Evolutionary conservation across 768 basidiomycete species (phyloP).

Genomic region (Plicaturopsis crispa): DNA sequence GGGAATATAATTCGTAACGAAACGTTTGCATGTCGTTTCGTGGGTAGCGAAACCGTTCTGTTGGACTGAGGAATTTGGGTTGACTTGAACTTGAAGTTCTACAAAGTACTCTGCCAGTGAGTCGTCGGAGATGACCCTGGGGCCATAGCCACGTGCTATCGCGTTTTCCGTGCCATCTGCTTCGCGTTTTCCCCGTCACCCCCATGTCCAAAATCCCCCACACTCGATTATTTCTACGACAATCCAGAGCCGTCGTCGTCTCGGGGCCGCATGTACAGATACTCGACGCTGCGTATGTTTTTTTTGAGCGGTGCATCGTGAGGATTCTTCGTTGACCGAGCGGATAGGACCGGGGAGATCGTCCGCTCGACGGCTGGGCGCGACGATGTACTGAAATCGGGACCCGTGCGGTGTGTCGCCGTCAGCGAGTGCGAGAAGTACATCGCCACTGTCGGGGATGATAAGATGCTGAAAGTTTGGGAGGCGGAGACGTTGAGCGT

Average conservation of each 20-base stretch:
- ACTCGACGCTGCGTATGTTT: constrained; percentile 43
- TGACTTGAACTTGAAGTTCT: no score
- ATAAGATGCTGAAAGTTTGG: constrained; percentile 80
- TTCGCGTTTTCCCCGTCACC: constrained; percentile 12
- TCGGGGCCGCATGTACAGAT: constrained; percentile 61
- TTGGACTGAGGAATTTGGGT: no score
- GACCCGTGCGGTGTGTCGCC: constrained; percentile 53
- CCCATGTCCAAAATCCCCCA: constrained; percentile 41
- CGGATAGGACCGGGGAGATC: constrained; percentile 43
- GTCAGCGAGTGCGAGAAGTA: constrained; percentile 35
- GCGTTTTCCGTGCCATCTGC: no score
- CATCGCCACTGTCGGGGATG: constrained; percentile 64
- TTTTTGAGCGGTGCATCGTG: not conserved
- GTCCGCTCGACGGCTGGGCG: constrained; percentile 34
- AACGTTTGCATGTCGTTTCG: no score
- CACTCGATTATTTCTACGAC: constrained; percentile 34
- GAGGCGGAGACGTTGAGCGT: constrained; percentile 46
- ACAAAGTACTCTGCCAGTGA: no score
- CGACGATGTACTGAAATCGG: constrained; percentile 32
- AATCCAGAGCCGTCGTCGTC: constrained; percentile 30
- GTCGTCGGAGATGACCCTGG: no score
- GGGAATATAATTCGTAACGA: no score
- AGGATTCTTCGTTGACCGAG: constrained; percentile 7
- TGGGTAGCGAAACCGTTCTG: no score
- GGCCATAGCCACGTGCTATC: no score